Base-by-base conservation (phyloP, 2,329 filamentous ascomycete species). In the Tricladium varicosporioides region DNA sequence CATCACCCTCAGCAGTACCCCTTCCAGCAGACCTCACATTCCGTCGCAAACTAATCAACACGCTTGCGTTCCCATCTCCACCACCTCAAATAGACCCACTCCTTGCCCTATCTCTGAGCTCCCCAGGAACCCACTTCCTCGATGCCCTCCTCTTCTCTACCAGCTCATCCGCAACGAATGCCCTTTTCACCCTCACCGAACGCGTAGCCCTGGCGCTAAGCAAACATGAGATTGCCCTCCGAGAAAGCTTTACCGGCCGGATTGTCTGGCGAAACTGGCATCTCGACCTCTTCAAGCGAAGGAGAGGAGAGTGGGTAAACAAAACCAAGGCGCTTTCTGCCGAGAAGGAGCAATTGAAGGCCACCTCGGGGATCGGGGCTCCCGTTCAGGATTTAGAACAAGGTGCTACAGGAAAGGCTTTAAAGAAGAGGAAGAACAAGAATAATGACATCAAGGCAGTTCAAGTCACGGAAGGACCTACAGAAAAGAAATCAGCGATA, bases 241-340 rank as follows among this genome's bases (percentile, higher is more conserved):
- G 86, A n/a, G 84, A 88, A 56, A 85, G 81, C 1, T 81, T 80
- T 36, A 78, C 84, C 18, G 87, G 87, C 1, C 76, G 86, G 33
- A 84, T 83, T 2, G 86, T 90, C 10, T 89, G 86, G 86, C 79
- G 84, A 62, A 90, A 89, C 67, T 91, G 87, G 87, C 80, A 78
- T 36, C 86, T 90, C 81, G 87, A 91, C 71, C 72, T 87, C 5
- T 90, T 86, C 71, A 87, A 85, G 67, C 76, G 85, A 27, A 75
- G 79, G 52, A 75, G 83, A 43, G 76, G 74, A 5, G 85, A 88
- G 55, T 91, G 87, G 87, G 77, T 85, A 56, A 76, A 76, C 56
- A 79, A 83, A 63, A 81, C 81, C 10, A 85, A 85, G 19, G 48
- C 51, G 2, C 33, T 53, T 10, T 40, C 53, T 7, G 36, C 50